phyloP scores from a whole-genome alignment of 345 rosid genomes.

The Acer yangbiense region DNA sequence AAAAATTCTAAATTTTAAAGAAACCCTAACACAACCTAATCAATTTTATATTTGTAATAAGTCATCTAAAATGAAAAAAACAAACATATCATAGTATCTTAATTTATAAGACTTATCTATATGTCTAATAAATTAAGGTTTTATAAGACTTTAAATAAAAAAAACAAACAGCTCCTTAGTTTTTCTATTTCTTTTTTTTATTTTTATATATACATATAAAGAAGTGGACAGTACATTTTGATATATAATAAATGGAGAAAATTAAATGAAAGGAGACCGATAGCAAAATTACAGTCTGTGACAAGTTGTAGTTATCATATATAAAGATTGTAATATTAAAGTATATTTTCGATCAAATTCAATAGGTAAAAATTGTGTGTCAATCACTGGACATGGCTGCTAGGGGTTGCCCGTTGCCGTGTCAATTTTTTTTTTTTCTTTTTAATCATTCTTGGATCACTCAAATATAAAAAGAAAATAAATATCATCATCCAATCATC shows the following conservation, averaged over 20 bases:
- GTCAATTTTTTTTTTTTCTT: constrained; percentile 11
- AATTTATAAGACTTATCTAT: too few species aligned
- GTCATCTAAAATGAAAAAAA: too few species aligned
- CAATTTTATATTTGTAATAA: too few species aligned
- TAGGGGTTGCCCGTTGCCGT: constrained; percentile 21
- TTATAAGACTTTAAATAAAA: too few species aligned
- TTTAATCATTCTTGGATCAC: constrained; percentile 5
- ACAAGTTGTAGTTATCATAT: neutral
- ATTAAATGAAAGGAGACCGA: neutral
- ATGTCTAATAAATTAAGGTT: too few species aligned
- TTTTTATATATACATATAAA: neutral
- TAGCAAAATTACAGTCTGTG: constrained; percentile 16
- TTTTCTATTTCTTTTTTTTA: neutral
- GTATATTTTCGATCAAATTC: neutral
- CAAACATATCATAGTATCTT: too few species aligned
- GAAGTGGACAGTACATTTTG: constrained; percentile 13
- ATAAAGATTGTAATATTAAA: neutral
- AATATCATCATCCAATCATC: neutral
- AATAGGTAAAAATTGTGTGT: constrained; percentile 21
- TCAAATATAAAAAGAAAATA: neutral
- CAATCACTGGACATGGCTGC: neutral
- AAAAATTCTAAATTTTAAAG: too few species aligned
- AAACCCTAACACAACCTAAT: too few species aligned
- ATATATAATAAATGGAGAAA: constrained; percentile 2
- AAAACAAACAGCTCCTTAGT: too few species aligned